phyloP scores from a whole-genome alignment of 1,284 basidiomycete genomes.

The Ganoderma meredithae region DNA sequence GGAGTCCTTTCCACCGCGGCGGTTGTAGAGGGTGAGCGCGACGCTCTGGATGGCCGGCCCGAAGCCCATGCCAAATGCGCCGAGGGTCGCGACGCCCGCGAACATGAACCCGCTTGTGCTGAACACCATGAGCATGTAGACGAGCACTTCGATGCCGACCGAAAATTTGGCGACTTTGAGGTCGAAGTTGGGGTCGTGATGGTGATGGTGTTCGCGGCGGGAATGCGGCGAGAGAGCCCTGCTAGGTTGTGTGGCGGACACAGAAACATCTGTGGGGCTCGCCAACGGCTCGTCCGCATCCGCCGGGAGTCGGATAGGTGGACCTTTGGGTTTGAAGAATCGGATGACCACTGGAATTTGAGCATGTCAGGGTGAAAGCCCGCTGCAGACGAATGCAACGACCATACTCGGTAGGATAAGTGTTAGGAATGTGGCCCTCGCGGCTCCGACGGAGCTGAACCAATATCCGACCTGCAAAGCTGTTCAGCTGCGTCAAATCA shows the following conservation, averaged over 20 bases:
- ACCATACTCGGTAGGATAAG: slow-evolving; percentile 69
- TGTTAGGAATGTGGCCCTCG: slow-evolving; percentile 68
- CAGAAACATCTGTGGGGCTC: slow-evolving; percentile 21
- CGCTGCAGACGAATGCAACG: slow-evolving; percentile 10
- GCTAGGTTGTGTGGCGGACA: slow-evolving; percentile 8
- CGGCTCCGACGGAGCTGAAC: slow-evolving; percentile 66
- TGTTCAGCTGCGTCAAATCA: background rate
- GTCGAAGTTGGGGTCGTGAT: slow-evolving; percentile 60
- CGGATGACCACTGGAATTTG: slow-evolving; percentile 58
- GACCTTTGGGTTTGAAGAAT: slow-evolving; percentile 52
- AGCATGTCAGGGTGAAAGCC: too few species aligned
- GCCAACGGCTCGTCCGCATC: slow-evolving; percentile 44
- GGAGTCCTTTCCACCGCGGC: slow-evolving; percentile 56
- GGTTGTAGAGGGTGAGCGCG: slow-evolving; percentile 66
- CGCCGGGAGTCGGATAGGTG: slow-evolving; percentile 45
- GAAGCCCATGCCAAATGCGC: slow-evolving; percentile 65
- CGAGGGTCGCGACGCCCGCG: slow-evolving; percentile 53
- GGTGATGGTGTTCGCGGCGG: slow-evolving; percentile 23
- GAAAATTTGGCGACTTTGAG: slow-evolving; percentile 66
- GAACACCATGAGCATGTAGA: slow-evolving; percentile 59
- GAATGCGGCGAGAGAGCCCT: slow-evolving; percentile 13
- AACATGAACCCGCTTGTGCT: slow-evolving; percentile 54
- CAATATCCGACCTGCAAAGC: slow-evolving; percentile 75
- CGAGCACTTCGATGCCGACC: slow-evolving; percentile 61
- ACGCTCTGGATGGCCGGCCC: slow-evolving; percentile 71